Evolutionary conservation across 2,329 filamentous ascomycete genomes (phyloP), one percentile per base, ranked within the genome.

Genomic region (Lasiodiplodia gonubiensis): DNA sequence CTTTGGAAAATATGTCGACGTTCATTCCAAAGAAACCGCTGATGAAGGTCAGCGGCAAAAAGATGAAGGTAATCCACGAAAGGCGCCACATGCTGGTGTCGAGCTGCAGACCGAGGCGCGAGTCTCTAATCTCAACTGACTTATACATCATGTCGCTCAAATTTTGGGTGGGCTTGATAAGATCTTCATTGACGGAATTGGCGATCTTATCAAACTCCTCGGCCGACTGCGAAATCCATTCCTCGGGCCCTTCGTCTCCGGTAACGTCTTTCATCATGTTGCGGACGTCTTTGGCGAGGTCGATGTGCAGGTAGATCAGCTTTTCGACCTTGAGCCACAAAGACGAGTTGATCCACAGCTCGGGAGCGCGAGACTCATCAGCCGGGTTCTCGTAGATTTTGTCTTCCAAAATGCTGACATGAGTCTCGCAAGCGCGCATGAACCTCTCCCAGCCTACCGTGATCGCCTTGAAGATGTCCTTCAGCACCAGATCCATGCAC

Each of bases 61-160:
- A 83, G 76, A 94, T 94, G 76, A 94, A 92, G 63, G 90, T 91
- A 18, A 89, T 90, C 63, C 88, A 89, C 54, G 88, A 86, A 18
- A 89, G 84, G 25, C 89, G 77, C 82, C 79, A 83, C 83, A 85
- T 85, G 70, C 76, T 80, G 4, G 83, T 73, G 5, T 82, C 82
- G 2, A 86, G 77, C 65, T 84, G 81, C 4, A 86, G 75, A 0
- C 79, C 83, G 66, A 84, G 81, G 2, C 83, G 77, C 2, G 83
- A 81, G 70, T 86, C 84, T 35, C 84, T 78, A 64, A 86, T 86
- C 3, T 80, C 83, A 5, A 86, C 84, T 11, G 79, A 82, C 70
- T 85, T 85, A 71, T 86, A 86, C 79, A 86, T 82, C 66, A 67
- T 67, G 68, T 85, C 84, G 35, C 80, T 83, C 27, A 86, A 75